These are phyloP conservation scores for Sparassis latifolia DNA, from an alignment of 1,284 basidiomycete species.

Conservation along the genomic window DNA sequence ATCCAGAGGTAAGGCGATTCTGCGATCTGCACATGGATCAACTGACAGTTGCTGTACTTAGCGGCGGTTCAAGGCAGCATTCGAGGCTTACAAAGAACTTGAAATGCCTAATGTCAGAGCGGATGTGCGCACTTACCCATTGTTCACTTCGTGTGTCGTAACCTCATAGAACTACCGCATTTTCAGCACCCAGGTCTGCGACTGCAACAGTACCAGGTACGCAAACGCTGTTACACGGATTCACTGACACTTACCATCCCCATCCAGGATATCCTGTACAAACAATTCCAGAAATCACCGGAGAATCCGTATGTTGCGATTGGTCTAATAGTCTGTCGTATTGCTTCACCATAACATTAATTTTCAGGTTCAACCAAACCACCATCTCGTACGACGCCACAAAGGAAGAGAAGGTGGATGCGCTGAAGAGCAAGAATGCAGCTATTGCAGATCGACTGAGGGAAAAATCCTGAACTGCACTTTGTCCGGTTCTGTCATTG, in stretches of 20 bases:
- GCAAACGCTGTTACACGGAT: constrained; percentile 12
- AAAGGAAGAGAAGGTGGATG: constrained; percentile 76
- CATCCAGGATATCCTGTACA: constrained; percentile 62
- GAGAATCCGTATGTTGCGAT: constrained; percentile 70
- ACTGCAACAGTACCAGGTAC: constrained; percentile 78
- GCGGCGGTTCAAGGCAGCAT: constrained; percentile 89
- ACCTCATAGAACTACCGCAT: background rate
- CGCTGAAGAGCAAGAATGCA: constrained; percentile 53
- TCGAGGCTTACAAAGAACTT: constrained; percentile 87
- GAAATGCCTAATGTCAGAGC: constrained; percentile 75
- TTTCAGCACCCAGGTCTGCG: constrained; percentile 73
- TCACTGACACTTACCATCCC: constrained; percentile 1
- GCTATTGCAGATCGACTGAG: constrained; percentile 45
- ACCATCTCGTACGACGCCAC: constrained; percentile 74
- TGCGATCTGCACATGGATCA: background rate
- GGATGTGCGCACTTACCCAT: constrained; percentile 42
- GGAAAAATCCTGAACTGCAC: constrained; percentile 11
- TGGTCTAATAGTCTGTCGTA: background rate
- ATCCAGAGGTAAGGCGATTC: constrained; percentile 76
- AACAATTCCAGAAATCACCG: constrained; percentile 84
- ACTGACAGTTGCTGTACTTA: constrained; percentile 23
- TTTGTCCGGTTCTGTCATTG: too few species aligned
- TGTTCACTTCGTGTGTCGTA: constrained; percentile 13
- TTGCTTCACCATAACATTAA: background rate
- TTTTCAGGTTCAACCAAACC: constrained; percentile 72